phyloP scores from a whole-genome alignment of 164 flowering plant species.

The Kingdonia uniflora region DNA sequence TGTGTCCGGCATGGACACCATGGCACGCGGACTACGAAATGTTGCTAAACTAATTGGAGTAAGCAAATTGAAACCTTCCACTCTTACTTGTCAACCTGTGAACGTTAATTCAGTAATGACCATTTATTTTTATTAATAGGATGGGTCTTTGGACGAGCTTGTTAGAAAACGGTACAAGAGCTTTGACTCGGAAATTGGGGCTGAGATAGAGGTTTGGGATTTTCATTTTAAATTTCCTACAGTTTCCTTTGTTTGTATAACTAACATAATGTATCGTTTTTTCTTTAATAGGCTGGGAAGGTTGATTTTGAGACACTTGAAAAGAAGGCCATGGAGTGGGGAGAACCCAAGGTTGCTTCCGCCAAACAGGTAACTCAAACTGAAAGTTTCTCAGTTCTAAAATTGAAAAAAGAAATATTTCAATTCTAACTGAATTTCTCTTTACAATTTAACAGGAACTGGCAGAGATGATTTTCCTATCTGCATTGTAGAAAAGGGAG shows the following conservation, averaged over 20 bases:
- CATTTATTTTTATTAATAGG: slow-evolving; percentile 32
- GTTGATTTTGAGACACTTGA: slow-evolving; percentile 80
- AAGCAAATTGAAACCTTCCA: background rate
- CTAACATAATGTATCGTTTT: background rate
- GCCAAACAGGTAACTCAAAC: slow-evolving; percentile 69
- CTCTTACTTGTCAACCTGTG: too few relatives aligned
- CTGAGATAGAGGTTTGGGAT: slow-evolving; percentile 55
- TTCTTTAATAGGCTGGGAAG: slow-evolving; percentile 71
- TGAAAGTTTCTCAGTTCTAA: too few relatives aligned
- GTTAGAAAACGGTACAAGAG: slow-evolving; percentile 78
- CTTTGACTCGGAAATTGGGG: slow-evolving; percentile 81
- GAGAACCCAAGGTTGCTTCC: slow-evolving; percentile 86
- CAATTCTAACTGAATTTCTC: background rate
- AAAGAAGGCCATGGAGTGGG: slow-evolving; percentile 81
- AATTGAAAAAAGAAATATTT: too few relatives aligned
- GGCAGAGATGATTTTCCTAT: slow-evolving; percentile 92
- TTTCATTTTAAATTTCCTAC: too few relatives aligned
- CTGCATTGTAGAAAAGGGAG: slow-evolving; percentile 40
- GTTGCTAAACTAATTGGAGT: slow-evolving; percentile 84
- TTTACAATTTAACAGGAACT: slow-evolving; percentile 58
- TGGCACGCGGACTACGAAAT: slow-evolving; percentile 93
- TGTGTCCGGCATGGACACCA: slow-evolving; percentile 88
- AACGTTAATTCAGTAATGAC: too few relatives aligned
- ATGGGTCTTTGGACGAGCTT: slow-evolving; percentile 69
- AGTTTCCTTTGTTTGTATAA: background rate